Evolutionary conservation across 2,329 filamentous ascomycete genomes (phyloP).

Genomic region (Fusarium fracticaudum): DNA sequence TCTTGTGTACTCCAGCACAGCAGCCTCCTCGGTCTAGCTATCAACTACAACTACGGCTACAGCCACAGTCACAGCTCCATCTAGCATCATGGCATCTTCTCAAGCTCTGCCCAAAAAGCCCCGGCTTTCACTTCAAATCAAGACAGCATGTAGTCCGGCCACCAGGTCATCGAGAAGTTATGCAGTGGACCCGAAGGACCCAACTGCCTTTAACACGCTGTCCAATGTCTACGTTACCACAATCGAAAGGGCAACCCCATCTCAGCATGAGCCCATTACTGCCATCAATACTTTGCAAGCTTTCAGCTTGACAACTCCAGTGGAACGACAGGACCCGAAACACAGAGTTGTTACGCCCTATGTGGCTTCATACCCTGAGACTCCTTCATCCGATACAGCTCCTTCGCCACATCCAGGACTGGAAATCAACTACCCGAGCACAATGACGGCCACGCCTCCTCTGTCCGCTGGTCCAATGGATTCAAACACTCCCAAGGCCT

Average conservation of each 20-base stretch:
- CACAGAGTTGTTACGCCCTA: constrained; percentile 55
- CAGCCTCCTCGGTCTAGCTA: background rate
- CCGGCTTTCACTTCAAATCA: constrained; percentile 66
- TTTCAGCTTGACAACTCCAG: constrained; percentile 45
- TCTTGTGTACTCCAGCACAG: background rate
- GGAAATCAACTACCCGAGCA: constrained; percentile 62
- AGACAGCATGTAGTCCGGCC: constrained; percentile 52
- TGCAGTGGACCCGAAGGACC: constrained; percentile 63
- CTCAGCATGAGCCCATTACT: constrained; percentile 57
- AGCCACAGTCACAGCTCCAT: background rate
- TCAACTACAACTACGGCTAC: constrained; percentile 6
- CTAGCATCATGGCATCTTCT: constrained; percentile 49
- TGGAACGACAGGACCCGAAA: constrained; percentile 46
- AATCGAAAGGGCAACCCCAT: constrained; percentile 66
- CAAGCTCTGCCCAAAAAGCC: constrained; percentile 59
- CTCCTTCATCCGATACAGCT: constrained; percentile 62
- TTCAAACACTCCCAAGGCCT: constrained; percentile 51
- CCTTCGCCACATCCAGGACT: constrained; percentile 56
- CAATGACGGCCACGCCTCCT: constrained; percentile 68
- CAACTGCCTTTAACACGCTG: constrained; percentile 72
- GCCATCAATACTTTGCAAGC: constrained; percentile 57
- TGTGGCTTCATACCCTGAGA: constrained; percentile 60
- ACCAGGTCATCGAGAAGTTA: constrained; percentile 49
- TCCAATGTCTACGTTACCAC: constrained; percentile 72
- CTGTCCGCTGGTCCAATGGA: constrained; percentile 64